These are phyloP conservation scores for Peronospora belbahrii DNA, from an alignment of 352 stramenopile genomes.

Conservation along the genomic window DNA sequence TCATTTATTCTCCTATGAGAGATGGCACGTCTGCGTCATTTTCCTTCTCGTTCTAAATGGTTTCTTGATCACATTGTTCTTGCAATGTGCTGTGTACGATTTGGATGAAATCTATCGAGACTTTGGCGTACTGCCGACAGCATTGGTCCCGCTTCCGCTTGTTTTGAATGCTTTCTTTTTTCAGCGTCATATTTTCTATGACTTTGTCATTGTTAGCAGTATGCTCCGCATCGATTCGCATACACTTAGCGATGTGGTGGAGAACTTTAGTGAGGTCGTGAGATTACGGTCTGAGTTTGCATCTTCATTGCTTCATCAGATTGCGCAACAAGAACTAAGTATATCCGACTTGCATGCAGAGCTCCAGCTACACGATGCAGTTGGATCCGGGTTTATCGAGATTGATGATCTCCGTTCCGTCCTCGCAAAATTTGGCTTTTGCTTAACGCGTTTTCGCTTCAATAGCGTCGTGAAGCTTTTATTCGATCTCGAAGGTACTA, in stretches of 20 bases:
- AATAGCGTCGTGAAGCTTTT: slow-evolving; percentile 52
- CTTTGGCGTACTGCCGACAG: slow-evolving; percentile 17
- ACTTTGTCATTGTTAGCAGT: slow-evolving; percentile 51
- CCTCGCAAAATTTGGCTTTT: slow-evolving; percentile 37
- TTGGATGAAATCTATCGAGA: slow-evolving; percentile 29
- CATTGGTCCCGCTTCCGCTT: slow-evolving; percentile 34
- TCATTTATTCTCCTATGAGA: slow-evolving; percentile 52
- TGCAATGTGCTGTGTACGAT: slow-evolving; percentile 54
- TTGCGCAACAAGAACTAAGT: slow-evolving; percentile 14
- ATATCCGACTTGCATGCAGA: slow-evolving; percentile 29
- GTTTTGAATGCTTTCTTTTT: slow-evolving; percentile 49
- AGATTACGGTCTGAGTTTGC: slow-evolving; percentile 46
- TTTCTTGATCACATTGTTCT: slow-evolving; percentile 51
- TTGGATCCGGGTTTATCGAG: slow-evolving; percentile 26
- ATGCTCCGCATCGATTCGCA: slow-evolving; percentile 42
- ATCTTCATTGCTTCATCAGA: slow-evolving; percentile 22
- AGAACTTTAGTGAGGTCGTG: slow-evolving; percentile 54
- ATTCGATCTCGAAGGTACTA: slow-evolving; percentile 33
- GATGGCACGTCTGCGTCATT: slow-evolving; percentile 55
- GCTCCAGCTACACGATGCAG: slow-evolving; percentile 21
- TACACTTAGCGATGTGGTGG: slow-evolving; percentile 45
- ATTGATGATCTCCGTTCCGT: slow-evolving; percentile 38
- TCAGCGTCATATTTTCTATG: slow-evolving; percentile 48
- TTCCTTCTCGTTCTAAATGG: slow-evolving; percentile 63
- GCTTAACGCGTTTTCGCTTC: slow-evolving; percentile 47